These are phyloP conservation scores for Teratosphaeriaceae sp. DNA, from an alignment of 2,329 filamentous ascomycete species.

Conservation along the genomic window DNA sequence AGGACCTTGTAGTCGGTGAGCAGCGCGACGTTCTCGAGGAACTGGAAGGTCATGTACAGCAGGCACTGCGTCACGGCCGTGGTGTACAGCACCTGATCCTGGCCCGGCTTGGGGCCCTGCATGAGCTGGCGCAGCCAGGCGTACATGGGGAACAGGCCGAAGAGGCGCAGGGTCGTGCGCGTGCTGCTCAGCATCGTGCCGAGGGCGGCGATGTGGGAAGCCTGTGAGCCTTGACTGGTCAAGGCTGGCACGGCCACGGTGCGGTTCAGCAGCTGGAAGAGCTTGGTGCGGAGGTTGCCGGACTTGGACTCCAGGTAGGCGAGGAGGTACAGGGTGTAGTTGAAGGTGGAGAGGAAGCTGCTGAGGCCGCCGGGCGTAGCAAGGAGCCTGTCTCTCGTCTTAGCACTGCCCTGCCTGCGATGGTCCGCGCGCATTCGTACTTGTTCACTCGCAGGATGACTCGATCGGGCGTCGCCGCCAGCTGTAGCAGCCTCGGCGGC, in stretches of 20 bases:
- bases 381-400: conserved; percentile 30
- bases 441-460: conserved; percentile 39
- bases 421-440: conserved; percentile 24
- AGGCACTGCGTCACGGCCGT: conserved; percentile 36
- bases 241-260: conserved; percentile 19
- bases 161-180: conserved; percentile 39
- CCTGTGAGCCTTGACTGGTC: conserved; percentile 11
- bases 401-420: neutral
- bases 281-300: conserved; percentile 27
- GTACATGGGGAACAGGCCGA: conserved; percentile 39
- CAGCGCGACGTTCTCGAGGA: conserved; percentile 38
- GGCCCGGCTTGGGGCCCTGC: conserved; percentile 35
- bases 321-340: conserved; percentile 41
- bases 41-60: conserved; percentile 39
- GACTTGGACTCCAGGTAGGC: conserved; percentile 37
- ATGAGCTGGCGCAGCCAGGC: conserved; percentile 37
- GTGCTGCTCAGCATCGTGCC: conserved; percentile 35
- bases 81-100: conserved; percentile 36
- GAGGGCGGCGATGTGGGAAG: conserved; percentile 28
- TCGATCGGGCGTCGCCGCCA: conserved; percentile 31
- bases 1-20: conserved; percentile 37
- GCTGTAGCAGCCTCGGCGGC: conserved; percentile 22
- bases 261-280: conserved; percentile 29
- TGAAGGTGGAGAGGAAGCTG: conserved; percentile 41
- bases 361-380: conserved; percentile 39